Evolutionary conservation across 176 grass and related monocot species (phyloP), one percentile per base, ranked within the genome.

Genomic region (Sorghum bicolor): DNA sequence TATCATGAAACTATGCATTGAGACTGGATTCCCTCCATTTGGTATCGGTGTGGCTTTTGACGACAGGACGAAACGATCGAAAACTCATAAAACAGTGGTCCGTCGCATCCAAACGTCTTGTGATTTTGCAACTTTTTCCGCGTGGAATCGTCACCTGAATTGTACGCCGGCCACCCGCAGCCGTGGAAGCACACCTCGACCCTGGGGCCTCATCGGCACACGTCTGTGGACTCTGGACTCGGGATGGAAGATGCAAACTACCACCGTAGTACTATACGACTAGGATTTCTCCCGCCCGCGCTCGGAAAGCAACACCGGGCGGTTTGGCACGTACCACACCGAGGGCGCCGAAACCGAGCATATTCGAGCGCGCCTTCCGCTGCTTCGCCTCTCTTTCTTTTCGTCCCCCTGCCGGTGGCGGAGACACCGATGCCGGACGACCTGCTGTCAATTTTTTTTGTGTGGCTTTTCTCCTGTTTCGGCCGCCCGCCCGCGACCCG

Each of bases 381-480:
- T n/a, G 30, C 47, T 36, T 32, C 16, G 16, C 61, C 52, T 60
- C 37, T 26, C 9, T 69, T 85, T 57, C 16, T 64, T 30, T 30
- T 6, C 28, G 20, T 28, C 22, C 0, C 50, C 8, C 28, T 30
- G 50, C 10, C 73, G 11, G 61, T 20, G 82, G 83, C 87, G 87
- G 77, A 85, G 87, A 85, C 60, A 15, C 40, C 87, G 38, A 89
- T 62, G 87, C 45, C 55, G 30, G 52, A 4, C 17, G 39, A 31
- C 52, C 50, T 53, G 58, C 48, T 10, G 30, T 28, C 0, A 8
- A 17, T 28, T 9, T 14, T 15, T 0, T 10, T 10, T n/a, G n/a
- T n/a, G n/a, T n/a, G n/a, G n/a, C n/a, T n/a, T 5, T 5, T 6
- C 15, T 22, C 10, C 16, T 0, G 16, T 15, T 6, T 13, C 62